Conservation (phyloP, 2,329 filamentous ascomycete species). For the Truncatella angustata region DNA sequence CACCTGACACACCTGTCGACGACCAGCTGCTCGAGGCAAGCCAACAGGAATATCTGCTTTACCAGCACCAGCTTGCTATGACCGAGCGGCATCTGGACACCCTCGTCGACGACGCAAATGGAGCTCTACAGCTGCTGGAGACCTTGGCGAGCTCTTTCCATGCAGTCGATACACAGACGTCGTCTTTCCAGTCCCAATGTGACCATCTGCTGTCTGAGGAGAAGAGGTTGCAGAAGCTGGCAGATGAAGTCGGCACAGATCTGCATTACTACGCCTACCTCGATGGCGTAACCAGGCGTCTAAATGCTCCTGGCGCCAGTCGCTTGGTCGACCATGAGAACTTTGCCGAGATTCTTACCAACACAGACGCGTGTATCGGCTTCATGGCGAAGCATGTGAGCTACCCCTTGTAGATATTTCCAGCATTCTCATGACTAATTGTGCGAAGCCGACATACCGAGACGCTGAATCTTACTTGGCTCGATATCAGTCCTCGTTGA, state of each 20-base stretch:
- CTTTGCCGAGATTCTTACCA: slow-evolving; percentile 84
- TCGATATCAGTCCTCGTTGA: slow-evolving; percentile 78
- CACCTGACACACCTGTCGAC: slow-evolving; percentile 38
- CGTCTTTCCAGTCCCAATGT: slow-evolving; percentile 89
- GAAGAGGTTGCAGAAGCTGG: slow-evolving; percentile 72
- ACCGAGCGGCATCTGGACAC: slow-evolving; percentile 80
- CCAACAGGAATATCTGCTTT: slow-evolving; percentile 81
- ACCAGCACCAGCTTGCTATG: slow-evolving; percentile 76
- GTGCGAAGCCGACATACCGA: slow-evolving; percentile 68
- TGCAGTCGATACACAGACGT: slow-evolving; percentile 84
- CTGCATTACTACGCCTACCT: slow-evolving; percentile 94
- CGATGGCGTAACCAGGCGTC: slow-evolving; percentile 81
- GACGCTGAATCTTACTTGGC: slow-evolving; percentile 87
- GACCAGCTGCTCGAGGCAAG: slow-evolving; percentile 75
- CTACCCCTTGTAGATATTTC: slow-evolving; percentile 8
- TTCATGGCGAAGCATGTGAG: slow-evolving; percentile 88
- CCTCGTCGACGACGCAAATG: slow-evolving; percentile 74
- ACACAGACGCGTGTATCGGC: slow-evolving; percentile 84
- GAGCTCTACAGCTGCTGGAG: slow-evolving; percentile 72
- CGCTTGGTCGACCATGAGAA: slow-evolving; percentile 80
- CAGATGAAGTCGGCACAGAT: slow-evolving; percentile 82
- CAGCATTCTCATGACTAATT: slow-evolving; percentile 11
- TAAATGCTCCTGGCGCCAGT: slow-evolving; percentile 89
- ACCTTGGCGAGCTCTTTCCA: slow-evolving; percentile 83
- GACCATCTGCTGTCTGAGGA: slow-evolving; percentile 84